Percentiles rank a stretch among this genome's conserved stretches.
Evolutionary conservation across 352 stramenopile species (phyloP).

Genomic region (Phytophthora pini): DNA sequence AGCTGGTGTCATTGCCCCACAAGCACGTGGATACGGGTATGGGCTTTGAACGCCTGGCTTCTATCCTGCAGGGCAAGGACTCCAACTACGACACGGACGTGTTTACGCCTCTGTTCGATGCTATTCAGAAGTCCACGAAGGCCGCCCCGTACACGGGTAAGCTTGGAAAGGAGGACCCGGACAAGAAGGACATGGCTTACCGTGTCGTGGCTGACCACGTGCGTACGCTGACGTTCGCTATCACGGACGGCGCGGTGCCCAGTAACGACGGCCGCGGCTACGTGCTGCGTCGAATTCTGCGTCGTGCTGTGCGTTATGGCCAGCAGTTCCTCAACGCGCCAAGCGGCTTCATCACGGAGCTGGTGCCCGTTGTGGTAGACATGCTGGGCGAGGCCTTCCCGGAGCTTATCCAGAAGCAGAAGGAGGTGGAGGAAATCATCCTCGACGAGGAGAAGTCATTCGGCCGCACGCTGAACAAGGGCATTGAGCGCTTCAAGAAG

Average conservation of each 20-base stretch:
- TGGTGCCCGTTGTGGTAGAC: constrained; percentile 94
- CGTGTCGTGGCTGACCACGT: constrained; percentile 99
- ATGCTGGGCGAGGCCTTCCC: constrained; percentile 96
- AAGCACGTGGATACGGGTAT: constrained; percentile 99
- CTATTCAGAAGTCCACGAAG: constrained; percentile 90
- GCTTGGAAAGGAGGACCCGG: constrained; percentile 91
- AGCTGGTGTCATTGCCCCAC: constrained; percentile 91
- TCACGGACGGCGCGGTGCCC: constrained; percentile 97
- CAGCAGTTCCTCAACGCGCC: constrained; percentile 97
- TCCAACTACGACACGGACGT: constrained; percentile 99
- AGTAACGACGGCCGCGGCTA: constrained; percentile 98
- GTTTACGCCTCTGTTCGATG: constrained; percentile 96
- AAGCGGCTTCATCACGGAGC: constrained; percentile 95
- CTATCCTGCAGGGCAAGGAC: constrained; percentile 92
- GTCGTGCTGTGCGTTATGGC: constrained; percentile 97
- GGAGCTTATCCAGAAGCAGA: constrained; percentile 94
- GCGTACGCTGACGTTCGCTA: constrained; percentile 97
- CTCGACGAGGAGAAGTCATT: constrained; percentile 98
- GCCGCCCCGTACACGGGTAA: constrained; percentile 82
- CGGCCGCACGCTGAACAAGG: constrained; percentile 95
- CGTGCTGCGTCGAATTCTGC: constrained; percentile 97
- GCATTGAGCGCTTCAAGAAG: constrained; percentile 90
- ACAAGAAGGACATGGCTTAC: constrained; percentile 90
- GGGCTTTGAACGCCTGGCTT: constrained; percentile 96
- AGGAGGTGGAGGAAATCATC: constrained; percentile 93